A percentile compares a stretch with the other conserved stretches of the same genome.
phyloP scores from a whole-genome alignment of 768 basidiomycete genomes.

The Cubamyces sp. region DNA sequence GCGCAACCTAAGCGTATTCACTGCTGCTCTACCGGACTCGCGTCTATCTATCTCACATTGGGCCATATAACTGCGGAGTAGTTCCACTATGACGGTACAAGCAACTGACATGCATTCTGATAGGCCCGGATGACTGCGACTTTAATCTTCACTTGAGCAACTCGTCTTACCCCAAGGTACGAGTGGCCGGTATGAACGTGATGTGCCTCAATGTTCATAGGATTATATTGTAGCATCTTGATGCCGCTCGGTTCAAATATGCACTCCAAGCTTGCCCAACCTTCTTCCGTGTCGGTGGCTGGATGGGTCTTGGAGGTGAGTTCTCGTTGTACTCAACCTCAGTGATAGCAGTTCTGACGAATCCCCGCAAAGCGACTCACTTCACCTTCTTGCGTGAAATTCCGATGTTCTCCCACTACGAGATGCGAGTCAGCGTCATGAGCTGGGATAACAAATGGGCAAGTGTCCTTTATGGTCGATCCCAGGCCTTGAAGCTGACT shows the following conservation, averaged over 20 bases:
- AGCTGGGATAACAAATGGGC: constrained; percentile 86
- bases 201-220: not conserved
- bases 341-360: not conserved
- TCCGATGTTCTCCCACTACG: constrained; percentile 60
- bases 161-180: constrained; percentile 76
- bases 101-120: not conserved
- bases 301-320: constrained; percentile 57
- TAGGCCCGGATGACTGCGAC: constrained; percentile 74
- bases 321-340: not conserved
- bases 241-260: constrained; percentile 47
- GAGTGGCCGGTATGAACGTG: constrained; percentile 9
- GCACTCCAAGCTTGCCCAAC: constrained; percentile 56
- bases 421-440: constrained; percentile 58
- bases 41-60: no score
- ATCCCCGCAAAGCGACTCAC: constrained; percentile 53
- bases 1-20: no score
- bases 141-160: constrained; percentile 80
- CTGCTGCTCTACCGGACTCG: no score
- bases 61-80: no score
- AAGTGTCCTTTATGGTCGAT: constrained; percentile 25
- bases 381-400: constrained; percentile 75
- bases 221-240: constrained; percentile 34
- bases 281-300: constrained; percentile 61
- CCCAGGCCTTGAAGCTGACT: not conserved
- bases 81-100: no score